Evolutionary conservation across 352 stramenopile species (phyloP), one percentile per base, ranked within the genome.

Genomic region (Pythium rhizo-oryzae): DNA sequence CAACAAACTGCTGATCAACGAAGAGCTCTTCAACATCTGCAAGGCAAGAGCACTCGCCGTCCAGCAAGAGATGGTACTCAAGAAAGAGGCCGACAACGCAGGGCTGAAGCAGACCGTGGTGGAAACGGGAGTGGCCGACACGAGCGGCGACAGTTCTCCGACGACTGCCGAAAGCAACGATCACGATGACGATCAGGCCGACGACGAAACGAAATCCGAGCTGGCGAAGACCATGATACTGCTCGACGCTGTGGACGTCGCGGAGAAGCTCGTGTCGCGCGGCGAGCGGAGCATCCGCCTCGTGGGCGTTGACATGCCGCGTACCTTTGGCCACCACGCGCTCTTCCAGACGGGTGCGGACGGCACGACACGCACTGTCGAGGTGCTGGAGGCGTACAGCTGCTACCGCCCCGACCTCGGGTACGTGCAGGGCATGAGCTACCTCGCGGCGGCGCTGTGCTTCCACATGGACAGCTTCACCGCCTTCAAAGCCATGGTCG

Each of bases 381-480:
- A 94, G 57, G 88, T 96, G 28, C 76, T 96, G 16, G 86, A 94
- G 58, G 86, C 88, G 8, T 96, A 96, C 68, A 92, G 89, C 33
- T 96, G 88, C 75, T 96, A 96, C 55, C 84, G 88, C 1, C 88
- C 88, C 1, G 88, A 96, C 51, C 67, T 96, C 19, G 88, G 88
- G 11, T 96, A 96, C 62, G 86, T 96, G 13, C 88, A 96, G 67
- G 88, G 88, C 35, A 96, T 96, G 88, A 94, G 86, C 69, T 96
- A 96, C 50, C 72, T 96, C n/a, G 88, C 88, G 6, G 88, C 88
- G 11, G 80, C 84, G 8, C 52, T 96, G 46, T 96, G 88, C 65
- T 90, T 96, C 54, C 88, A 96, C 70, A 92, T 96, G 84, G 88
- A 96, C 66, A 93, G 82, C 71, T 96, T 94, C 59, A 86, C 85